Evolutionary conservation across 2,329 filamentous ascomycete species (phyloP), one percentile per base, ranked within the genome.

Genomic region (Alternaria brassicae): DNA sequence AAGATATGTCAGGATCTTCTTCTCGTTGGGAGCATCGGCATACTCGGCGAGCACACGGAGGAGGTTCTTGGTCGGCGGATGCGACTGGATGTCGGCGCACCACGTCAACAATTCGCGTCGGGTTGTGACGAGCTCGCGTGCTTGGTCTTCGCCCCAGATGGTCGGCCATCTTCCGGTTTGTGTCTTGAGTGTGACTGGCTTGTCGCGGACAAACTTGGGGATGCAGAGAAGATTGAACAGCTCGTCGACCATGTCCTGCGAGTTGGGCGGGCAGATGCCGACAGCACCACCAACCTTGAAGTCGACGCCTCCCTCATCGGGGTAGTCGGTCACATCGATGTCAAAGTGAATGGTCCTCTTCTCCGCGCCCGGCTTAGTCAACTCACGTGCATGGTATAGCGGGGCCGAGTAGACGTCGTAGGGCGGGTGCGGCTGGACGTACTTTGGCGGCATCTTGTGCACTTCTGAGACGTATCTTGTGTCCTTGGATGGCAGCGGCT

Each of bases 291-390:
- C 95, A 17, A 99, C 95, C 75, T 94, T 93, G 84, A 98, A 99
- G 74, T 98, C 95, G 5, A 93, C 88, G 53, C 91, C 90, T 56
- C 85, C 85, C 80, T 96, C 92, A 19, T 88, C 86, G 0, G 95
- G 93, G 71, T 99, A 99, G 75, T 97, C 90, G 48, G 94, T 97
- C 49, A 99, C 90, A 72, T 99, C 95, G 42, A 99, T 87, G 72
- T 98, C 95, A 72, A 98, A 98, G 79, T 99, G 95, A 77, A 94
- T 97, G 0, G 95, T 99, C 61, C 94, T 87, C 86, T 99, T 99
- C 83, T 97, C 92, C 5, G 95, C 95, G 21, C 94, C 94, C 23
- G 87, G 83, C 75, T 88, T 90, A 12, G 95, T 99, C 74, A 99
- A 81, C 79, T 97, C 93, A 56, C 95, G 89, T 2, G 92, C 87